Base-by-base conservation (phyloP, 306 rosid species). In the Pueraria montana region DNA sequence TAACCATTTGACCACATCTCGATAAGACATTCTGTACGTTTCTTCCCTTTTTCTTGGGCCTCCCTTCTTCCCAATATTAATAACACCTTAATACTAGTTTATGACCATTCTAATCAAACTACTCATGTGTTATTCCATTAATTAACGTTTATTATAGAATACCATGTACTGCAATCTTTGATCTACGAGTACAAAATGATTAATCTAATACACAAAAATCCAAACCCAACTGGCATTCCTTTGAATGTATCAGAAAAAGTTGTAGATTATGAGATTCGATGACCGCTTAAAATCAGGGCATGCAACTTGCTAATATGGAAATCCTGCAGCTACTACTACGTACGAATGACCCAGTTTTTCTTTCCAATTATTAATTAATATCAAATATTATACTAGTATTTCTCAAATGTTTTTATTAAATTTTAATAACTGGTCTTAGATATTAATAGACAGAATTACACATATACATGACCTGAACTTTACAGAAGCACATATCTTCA, bases 181-280 rank as follows among this genome's bases (percentile, higher is more conserved):
- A 81, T 84, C 78, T 64, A 27, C 71, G 72, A 32, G 75, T 11
- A 67, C 24, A 27, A 23, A 52, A 42, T 48, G 55, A 52, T 55
- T 80, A 80, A 82, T 79, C 65, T 61, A 82, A 76, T 40, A 7
- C 49, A 72, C 9, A 82, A 81, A 62, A 82, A 82, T 85, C 76
- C 85, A 84, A 81, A 82, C 76, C 91, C 88, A 87, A 52, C 92
- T 88, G 87, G 87, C 91, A 91, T 88, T 85, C 87, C 91, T 80
- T 79, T 81, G 91, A 93, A 86, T 80, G 87, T 82, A 87, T 88
- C 91, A 76, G 84, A 36, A 83, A 45, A 69, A 83, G 73, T 59
- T 59, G 14, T 84, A 76, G 62, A 80, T 89, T 84, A 78, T 65
- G 66, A 80, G 90, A 90, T 91, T 87, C 88, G 83, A 80, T 36